Evolutionary conservation across 1,284 basidiomycete species (phyloP), one percentile per base, ranked within the genome.

Genomic region (Chalciporus sp.): DNA sequence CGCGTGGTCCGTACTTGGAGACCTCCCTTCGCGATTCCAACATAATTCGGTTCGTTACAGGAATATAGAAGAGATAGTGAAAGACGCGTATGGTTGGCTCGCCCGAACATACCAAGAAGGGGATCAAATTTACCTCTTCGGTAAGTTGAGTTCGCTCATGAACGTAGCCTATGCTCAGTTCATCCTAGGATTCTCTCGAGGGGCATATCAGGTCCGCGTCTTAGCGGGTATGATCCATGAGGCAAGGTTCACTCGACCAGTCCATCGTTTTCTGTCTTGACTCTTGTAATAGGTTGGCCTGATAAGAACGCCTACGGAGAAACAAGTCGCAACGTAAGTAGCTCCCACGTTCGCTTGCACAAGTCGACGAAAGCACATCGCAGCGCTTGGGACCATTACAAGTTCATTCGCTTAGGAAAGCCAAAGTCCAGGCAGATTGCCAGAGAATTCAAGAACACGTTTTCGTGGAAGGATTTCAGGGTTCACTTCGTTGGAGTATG

Each of bases 61-160:
- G 51, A 49, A 53, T 11, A 20, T 42, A 19, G 46, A 40, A 61
- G 70, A 52, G 60, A 61, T 46, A 4, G 43, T 56, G 29, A 68
- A 68, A 37, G 56, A 61, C 28, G 76, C 71, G 0, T 78, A 78
- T 60, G 63, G 66, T 3, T 78, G 76, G 77, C 53, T 78, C 6
- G 66, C 74, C 2, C 65, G 69, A 20, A 62, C 55, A 17, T 78
- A 78, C 55, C 41, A 59, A 19, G 57, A 61, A 16, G 73, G 74
- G 0, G 77, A 78, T 52, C 59, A 58, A 10, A 77, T 79, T 33
- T 78, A 67, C 52, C 59, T 78, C 1, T 77, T 79, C 53, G 77
- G 78, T 76, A 43, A 0, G 47, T 23, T 37, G 17, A 1, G 4
- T 35, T 43, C 33, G 8, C 41, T 2, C 11, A 26, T 11, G 12